phyloP scores from a whole-genome alignment of 306 rosid genomes.

The Fragaria ananassa region DNA sequence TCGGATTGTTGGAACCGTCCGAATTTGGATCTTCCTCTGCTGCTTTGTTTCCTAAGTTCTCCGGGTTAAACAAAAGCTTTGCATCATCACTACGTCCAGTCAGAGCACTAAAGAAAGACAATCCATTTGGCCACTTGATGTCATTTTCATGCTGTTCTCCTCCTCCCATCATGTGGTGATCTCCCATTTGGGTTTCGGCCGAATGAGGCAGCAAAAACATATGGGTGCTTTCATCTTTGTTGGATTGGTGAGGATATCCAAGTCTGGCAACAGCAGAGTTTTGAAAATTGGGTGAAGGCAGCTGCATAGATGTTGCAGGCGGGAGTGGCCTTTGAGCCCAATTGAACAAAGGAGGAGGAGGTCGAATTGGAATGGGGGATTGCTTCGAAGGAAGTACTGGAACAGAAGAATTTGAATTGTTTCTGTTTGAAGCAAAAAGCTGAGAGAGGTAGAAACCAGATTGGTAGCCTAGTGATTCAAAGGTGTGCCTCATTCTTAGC shows the following conservation, averaged over 20 bases:
- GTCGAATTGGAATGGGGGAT: constrained; percentile 61
- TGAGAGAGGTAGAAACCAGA: constrained; percentile 93
- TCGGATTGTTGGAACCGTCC: constrained; percentile 44
- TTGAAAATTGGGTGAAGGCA: constrained; percentile 67
- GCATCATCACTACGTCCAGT: constrained; percentile 77
- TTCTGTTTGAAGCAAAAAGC: constrained; percentile 86
- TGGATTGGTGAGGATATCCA: constrained; percentile 55
- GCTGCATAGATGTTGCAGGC: constrained; percentile 53
- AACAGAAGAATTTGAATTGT: constrained; percentile 51
- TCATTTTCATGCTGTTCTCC: constrained; percentile 58
- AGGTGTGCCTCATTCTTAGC: constrained; percentile 98
- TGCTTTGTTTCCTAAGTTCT: constrained; percentile 51
- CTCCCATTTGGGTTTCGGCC: constrained; percentile 64
- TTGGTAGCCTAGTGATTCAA: constrained; percentile 92
- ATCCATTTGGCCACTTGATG: constrained; percentile 90
- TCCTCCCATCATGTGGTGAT: constrained; percentile 53
- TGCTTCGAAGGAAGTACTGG: constrained; percentile 59
- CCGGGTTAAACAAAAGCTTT: constrained; percentile 77
- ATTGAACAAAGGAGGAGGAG: constrained; percentile 75
- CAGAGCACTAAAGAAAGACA: constrained; percentile 84
- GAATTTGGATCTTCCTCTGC: constrained; percentile 45
- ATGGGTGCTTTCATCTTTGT: constrained; percentile 60
- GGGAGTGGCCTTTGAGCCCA: constrained; percentile 81
- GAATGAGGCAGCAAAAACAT: constrained; percentile 79
- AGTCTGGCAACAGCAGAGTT: constrained; percentile 45